phyloP scores from a whole-genome alignment of 148 eudicot species.

The Beta vulgaris region DNA sequence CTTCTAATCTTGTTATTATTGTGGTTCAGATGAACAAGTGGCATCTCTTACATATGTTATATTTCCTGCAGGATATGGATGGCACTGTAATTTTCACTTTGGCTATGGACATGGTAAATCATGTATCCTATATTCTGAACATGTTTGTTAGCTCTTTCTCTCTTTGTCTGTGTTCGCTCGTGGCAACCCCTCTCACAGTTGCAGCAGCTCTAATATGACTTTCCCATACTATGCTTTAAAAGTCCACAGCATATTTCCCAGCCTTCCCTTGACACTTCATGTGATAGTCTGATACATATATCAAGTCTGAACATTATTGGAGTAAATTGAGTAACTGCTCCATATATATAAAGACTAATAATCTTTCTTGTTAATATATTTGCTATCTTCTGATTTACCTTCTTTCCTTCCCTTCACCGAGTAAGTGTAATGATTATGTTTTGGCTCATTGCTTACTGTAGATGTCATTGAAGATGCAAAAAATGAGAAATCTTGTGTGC shows the following conservation, averaged over 20 bases:
- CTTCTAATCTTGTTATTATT: neutral
- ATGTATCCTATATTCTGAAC: neutral
- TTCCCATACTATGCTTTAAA: neutral
- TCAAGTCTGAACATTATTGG: neutral
- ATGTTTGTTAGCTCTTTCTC: neutral
- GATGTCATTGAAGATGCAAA: conserved; percentile 51
- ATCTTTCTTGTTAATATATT: neutral
- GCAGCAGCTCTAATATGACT: neutral
- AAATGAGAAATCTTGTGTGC: conserved; percentile 48
- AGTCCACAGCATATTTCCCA: neutral
- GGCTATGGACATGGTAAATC: conserved; percentile 41
- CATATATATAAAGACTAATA: neutral
- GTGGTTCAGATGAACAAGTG: conserved; percentile 12
- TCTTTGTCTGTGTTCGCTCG: neutral
- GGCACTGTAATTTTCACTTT: conserved; percentile 39
- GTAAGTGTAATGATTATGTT: neutral
- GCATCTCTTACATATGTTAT: conserved; percentile 13
- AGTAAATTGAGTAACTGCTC: neutral
- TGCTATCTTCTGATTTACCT: neutral
- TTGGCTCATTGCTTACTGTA: conserved; percentile 29
- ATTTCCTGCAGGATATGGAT: conserved; percentile 27
- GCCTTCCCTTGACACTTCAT: neutral
- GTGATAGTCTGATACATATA: neutral
- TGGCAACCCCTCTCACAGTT: neutral
- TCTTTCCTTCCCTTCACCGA: neutral